Conservation (phyloP, 2,329 filamentous ascomycete species). For the Fusarium dimerum region DNA sequence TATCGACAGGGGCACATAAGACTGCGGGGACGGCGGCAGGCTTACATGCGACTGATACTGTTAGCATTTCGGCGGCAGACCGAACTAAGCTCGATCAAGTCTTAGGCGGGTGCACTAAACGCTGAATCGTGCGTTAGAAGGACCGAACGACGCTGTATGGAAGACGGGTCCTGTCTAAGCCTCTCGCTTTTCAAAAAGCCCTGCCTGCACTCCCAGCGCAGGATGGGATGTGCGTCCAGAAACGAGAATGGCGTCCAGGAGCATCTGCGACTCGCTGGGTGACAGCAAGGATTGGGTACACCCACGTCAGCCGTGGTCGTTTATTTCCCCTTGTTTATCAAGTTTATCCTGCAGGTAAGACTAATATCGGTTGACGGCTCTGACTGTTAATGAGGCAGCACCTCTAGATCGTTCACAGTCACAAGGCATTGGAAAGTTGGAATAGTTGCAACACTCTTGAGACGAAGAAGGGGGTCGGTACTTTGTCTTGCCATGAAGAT, state of each 20-base stretch:
- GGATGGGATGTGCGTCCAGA: slow-evolving; percentile 11
- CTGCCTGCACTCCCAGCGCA: slow-evolving; percentile 17
- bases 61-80: slow-evolving; percentile 15
- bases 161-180: slow-evolving; percentile 30
- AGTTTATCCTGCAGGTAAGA: slow-evolving; percentile 15
- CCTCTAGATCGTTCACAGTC: not conserved
- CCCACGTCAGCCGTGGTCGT: slow-evolving; percentile 19
- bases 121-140: slow-evolving; percentile 32
- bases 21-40: slow-evolving; percentile 23
- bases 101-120: slow-evolving; percentile 24
- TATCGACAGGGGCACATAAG: slow-evolving; percentile 19
- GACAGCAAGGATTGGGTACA: slow-evolving; percentile 11
- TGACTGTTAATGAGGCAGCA: slow-evolving; percentile 4
- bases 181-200: slow-evolving; percentile 30
- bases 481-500: too few species aligned
- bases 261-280: slow-evolving; percentile 9
- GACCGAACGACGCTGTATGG: slow-evolving; percentile 32
- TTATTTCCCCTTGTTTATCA: slow-evolving; percentile 12
- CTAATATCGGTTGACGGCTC: slow-evolving; percentile 11
- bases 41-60: too few species aligned
- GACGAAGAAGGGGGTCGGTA: too few species aligned
- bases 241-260: slow-evolving; percentile 14
- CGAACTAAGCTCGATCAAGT: slow-evolving; percentile 19
- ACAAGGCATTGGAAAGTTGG: too few species aligned
- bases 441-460: too few species aligned